Percentiles rank a stretch among this genome's conserved stretches.
Evolutionary conservation across 495 filamentous ascomycete genomes (phyloP).

Genomic region (Venustampulla echinocandica): DNA sequence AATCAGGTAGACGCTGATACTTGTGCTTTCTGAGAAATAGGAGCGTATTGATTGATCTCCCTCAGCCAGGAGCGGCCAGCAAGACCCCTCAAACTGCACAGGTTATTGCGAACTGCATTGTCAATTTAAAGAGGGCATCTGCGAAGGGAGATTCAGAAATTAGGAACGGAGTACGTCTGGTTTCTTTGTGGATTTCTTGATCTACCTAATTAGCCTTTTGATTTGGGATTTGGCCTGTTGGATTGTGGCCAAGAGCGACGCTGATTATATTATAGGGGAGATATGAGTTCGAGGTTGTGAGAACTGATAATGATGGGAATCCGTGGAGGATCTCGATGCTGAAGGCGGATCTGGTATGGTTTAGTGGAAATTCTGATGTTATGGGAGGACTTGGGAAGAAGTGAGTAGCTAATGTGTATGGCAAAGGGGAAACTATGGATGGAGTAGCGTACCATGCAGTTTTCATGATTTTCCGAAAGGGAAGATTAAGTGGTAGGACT

Average conservation of each 20-base stretch:
- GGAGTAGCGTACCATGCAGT: too few relatives aligned
- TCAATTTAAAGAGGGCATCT: neutral
- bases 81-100: neutral
- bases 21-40: neutral
- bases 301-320: neutral
- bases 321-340: neutral
- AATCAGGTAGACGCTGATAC: too few relatives aligned
- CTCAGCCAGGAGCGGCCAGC: neutral
- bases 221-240: too few relatives aligned
- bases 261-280: neutral
- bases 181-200: neutral
- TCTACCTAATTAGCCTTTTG: neutral
- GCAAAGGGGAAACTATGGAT: neutral
- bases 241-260: neutral
- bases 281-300: neutral
- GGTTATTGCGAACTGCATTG: neutral
- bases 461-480: too few relatives aligned
- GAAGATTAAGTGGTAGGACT: too few relatives aligned
- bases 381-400: neutral
- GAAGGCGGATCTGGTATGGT: neutral
- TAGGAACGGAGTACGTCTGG: neutral
- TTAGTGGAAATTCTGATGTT: neutral
- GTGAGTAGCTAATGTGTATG: neutral
- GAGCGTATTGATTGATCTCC: neutral
- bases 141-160: neutral